Evolutionary conservation across 2,329 filamentous ascomycete genomes (phyloP).

Genomic region (Ophiocordyceps robertsii): DNA sequence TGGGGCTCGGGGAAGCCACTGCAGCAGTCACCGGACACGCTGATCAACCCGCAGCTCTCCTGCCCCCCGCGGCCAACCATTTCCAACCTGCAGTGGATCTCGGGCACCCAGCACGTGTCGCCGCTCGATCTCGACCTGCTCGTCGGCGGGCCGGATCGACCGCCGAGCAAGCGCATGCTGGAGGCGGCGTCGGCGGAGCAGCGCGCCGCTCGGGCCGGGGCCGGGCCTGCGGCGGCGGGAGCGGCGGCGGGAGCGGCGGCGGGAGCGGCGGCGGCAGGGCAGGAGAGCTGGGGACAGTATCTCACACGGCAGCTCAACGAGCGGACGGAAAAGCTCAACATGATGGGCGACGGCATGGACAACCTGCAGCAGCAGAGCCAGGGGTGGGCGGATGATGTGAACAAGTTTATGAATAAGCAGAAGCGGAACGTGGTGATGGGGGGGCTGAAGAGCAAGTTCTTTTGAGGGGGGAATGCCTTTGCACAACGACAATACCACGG

Average conservation of each 20-base stretch:
- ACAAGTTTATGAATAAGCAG: conserved; percentile 74
- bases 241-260: conserved; percentile 10
- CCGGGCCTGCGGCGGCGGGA: conserved; percentile 15
- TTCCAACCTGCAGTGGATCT: conserved; percentile 91
- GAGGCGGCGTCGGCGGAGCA: conserved; percentile 67
- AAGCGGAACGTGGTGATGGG: conserved; percentile 76
- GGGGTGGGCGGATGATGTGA: conserved; percentile 77
- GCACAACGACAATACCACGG: no score
- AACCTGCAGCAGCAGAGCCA: conserved; percentile 66
- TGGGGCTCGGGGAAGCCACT: conserved; percentile 64
- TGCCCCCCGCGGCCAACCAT: conserved; percentile 81
- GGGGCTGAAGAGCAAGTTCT: conserved; percentile 47
- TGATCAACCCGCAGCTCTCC: conserved; percentile 64
- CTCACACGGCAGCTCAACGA: conserved; percentile 81
- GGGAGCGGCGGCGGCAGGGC: conserved; percentile 9
- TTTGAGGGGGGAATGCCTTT: no score
- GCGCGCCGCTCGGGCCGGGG: conserved; percentile 33
- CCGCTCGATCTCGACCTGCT: conserved; percentile 79
- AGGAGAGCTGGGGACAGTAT: conserved; percentile 64
- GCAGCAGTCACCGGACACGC: conserved; percentile 51
- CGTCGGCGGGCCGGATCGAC: conserved; percentile 78
- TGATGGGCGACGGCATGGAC: conserved; percentile 78
- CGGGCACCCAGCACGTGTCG: conserved; percentile 83
- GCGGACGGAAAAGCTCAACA: conserved; percentile 71
- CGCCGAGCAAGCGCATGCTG: conserved; percentile 78